Base-by-base conservation (phyloP, 805 yeast species). In the Candida cerambycidarum region DNA sequence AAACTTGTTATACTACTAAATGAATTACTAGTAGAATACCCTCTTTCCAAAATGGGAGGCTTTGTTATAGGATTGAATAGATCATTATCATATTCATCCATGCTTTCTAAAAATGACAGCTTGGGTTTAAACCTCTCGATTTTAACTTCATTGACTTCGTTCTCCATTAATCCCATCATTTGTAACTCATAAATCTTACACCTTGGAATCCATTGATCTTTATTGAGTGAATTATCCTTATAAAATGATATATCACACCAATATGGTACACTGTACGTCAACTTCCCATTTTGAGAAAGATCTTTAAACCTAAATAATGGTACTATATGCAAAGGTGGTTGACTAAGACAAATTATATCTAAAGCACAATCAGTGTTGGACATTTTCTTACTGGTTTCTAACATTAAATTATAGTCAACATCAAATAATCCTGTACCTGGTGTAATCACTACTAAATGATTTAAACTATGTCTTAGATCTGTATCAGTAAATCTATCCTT, bases 151-250 rank as follows among this genome's bases (percentile, higher is more conserved):
- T 82, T 80, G 44, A 82, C 69, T 55, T 93, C 97, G 53, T 87
- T 88, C 55, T 92, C 98, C 83, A 92, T 89, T 6, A 93, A 78
- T 0, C 98, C 98, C 95, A 92, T 92, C 97, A 93, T 93, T 60
- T 93, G 98, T 14, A 93, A 65, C 55, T 92, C 98, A 61, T 93
- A 92, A 39, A 93, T 90, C 54, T 88, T 89, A 62, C 97, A 89
- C 27, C 93, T 71, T 0, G 99, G 97, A n/a, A 84, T 76, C 97
- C 98, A 92, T 51, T 79, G 85, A 24, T 70, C 69, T 5, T 56
- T 45, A 6, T 38, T 48, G 15, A 69, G 66, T 21, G 71, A 68
- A 2, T 73, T 60, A 38, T 84, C 87, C 41, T 77, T 80, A 86
- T 95, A 93, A 56, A 85, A 93, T 0, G 96, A 89, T 11, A 90